Conservation (phyloP, 2,329 filamentous ascomycete species). For the Fusarium foetens region DNA sequence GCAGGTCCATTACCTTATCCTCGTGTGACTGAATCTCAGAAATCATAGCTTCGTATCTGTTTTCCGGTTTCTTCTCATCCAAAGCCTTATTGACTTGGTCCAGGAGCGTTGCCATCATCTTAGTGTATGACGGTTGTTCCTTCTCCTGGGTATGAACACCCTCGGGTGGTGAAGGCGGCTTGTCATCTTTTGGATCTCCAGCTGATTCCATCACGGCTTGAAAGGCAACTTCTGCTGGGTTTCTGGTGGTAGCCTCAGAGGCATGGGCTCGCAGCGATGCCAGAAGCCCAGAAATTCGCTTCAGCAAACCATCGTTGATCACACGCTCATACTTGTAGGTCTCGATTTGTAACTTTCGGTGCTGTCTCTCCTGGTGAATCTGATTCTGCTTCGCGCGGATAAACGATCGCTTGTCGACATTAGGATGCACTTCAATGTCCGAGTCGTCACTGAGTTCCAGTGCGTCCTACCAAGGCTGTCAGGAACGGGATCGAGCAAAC, state of each 20-base stretch:
- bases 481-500: not conserved
- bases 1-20: conserved; percentile 79
- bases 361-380: conserved; percentile 90
- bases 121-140: conserved; percentile 84
- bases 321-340: conserved; percentile 91
- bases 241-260: conserved; percentile 70
- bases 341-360: conserved; percentile 88
- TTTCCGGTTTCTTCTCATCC: conserved; percentile 76
- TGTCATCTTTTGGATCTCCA: conserved; percentile 76
- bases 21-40: conserved; percentile 81
- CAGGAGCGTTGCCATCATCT: conserved; percentile 97
- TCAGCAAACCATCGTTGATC: conserved; percentile 90
- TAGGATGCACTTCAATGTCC: conserved; percentile 97
- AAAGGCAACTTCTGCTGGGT: conserved; percentile 86
- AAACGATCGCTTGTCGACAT: conserved; percentile 98
- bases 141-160: conserved; percentile 81
- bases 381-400: conserved; percentile 98
- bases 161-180: conserved; percentile 77
- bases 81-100: conserved; percentile 91
- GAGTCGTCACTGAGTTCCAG: conserved; percentile 98
- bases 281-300: conserved; percentile 83
- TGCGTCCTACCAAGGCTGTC: conserved; percentile 69
- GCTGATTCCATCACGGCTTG: conserved; percentile 87
- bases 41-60: conserved; percentile 79
- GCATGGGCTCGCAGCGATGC: conserved; percentile 79